Percentiles rank a stretch among this genome's conserved stretches.
Evolutionary conservation across 2,329 filamentous ascomycete species (phyloP).

Genomic region (Stachybotrys chartarum): DNA sequence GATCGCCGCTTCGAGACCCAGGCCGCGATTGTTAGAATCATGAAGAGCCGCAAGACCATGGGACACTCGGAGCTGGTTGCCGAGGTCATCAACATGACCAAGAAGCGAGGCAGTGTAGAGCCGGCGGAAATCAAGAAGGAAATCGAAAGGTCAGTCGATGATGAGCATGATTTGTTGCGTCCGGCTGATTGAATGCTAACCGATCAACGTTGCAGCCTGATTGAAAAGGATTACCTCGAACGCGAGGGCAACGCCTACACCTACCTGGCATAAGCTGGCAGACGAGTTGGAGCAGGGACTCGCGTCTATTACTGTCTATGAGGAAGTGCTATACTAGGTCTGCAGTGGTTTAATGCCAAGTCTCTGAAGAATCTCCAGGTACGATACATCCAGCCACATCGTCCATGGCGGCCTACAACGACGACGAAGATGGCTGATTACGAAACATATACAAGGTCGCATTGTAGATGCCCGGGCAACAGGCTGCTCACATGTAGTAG

Average conservation of each 20-base stretch:
- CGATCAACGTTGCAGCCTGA: conserved; percentile 49
- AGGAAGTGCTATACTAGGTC: not conserved
- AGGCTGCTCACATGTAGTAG: not conserved
- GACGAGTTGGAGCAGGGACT: not conserved
- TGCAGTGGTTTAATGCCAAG: not conserved
- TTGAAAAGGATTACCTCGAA: conserved; percentile 92
- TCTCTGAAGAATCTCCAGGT: no score
- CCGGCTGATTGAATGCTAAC: conserved; percentile 5
- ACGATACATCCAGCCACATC: no score
- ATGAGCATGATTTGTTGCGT: not conserved
- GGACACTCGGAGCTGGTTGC: conserved; percentile 79
- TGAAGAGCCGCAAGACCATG: conserved; percentile 90
- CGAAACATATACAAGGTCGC: no score
- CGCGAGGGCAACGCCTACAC: conserved; percentile 64
- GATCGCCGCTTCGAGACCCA: conserved; percentile 96
- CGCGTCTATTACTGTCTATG: not conserved
- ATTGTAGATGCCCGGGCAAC: no score
- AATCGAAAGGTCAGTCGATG: conserved; percentile 71
- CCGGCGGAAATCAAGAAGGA: conserved; percentile 89
- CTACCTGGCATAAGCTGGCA: conserved; percentile 53
- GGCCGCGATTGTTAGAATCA: conserved; percentile 91
- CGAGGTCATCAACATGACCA: conserved; percentile 88
- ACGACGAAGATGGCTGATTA: no score
- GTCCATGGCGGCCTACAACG: no score
- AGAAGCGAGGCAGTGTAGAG: conserved; percentile 78